These are phyloP conservation scores for Populus simonii DNA, from an alignment of 345 rosid species.

Conservation along the genomic window DNA sequence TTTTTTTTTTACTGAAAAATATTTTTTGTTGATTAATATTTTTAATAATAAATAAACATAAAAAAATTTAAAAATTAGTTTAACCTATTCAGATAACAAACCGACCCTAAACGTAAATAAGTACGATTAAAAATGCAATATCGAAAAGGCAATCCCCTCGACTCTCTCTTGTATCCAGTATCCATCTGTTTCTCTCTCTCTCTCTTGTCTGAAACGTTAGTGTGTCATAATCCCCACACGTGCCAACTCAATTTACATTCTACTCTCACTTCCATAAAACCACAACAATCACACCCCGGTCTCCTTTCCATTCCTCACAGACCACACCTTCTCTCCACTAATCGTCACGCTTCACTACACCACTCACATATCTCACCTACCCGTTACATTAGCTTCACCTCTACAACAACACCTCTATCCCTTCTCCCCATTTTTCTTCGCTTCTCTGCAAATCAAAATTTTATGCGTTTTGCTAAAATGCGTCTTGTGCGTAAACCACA, in stretches of 20 bases:
- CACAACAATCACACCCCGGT: background rate
- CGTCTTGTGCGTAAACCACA: background rate
- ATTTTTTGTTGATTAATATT: too few relatives aligned
- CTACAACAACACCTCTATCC: background rate
- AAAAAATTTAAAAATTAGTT: too few relatives aligned
- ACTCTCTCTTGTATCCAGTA: background rate
- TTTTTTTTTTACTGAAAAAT: too few relatives aligned
- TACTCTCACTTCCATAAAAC: background rate
- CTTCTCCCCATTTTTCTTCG: background rate
- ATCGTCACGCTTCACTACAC: too few relatives aligned
- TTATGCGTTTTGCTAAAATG: conserved; percentile 2
- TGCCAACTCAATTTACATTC: background rate
- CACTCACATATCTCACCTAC: background rate
- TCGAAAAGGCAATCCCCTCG: too few relatives aligned
- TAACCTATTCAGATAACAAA: too few relatives aligned
- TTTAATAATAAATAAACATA: too few relatives aligned
- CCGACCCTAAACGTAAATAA: too few relatives aligned
- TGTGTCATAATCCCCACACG: background rate
- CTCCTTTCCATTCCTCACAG: background rate
- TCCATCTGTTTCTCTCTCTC: background rate
- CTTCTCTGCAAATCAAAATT: background rate
- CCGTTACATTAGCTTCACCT: background rate
- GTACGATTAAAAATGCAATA: too few relatives aligned
- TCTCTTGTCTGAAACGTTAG: background rate
- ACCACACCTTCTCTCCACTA: background rate